Base-by-base conservation (phyloP, 2,329 filamentous ascomycete genomes). In the Pseudofabraea citricarpa region DNA sequence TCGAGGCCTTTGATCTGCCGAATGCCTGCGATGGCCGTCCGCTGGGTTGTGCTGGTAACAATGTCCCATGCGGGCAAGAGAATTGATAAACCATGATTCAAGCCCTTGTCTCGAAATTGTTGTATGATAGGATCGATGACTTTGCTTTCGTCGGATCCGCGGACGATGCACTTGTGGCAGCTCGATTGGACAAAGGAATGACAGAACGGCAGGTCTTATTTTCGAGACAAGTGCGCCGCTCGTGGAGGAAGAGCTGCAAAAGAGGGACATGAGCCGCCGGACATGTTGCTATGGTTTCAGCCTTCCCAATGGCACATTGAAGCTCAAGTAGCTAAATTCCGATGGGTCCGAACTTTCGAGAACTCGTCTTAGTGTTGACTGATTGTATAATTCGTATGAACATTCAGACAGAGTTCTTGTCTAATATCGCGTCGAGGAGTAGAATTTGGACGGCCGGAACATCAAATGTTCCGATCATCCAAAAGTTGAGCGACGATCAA, bases 181-280 rank as follows among this genome's bases (percentile, higher is more conserved):
- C 9, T 54, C 53, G 32, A 40, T 19, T 35, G 59, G 56, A 44
- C 58, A 62, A 41, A 64, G 36, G 40, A 63, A 61, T 24, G 53
- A 48, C 26, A 64, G 55, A 18, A 53, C 40, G 16, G 59, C 60
- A 54, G 59, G 53, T 51, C 58, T 59, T 65, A 68, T 61, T 63
- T 67, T 69, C 50, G 69, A 67, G 64, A 67, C 62, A 60, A 68
- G 60, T 62, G 68, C 67, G 65, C 67, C 66, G 63, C 65, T 60
- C 53, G 54, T 59, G 53, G 58, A 69, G 62, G 73, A 67, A 64
- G 73, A 69, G 66, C 68, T 68, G 67, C 70, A 71, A 68, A 74
- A 63, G 67, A 73, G 67, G 75, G 75, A 79, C 80, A 84, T 83
- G 77, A 75, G 75, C 73, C 60, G 67, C 63, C 68, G 69, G 66